phyloP scores from a whole-genome alignment of 768 basidiomycete species.

The Favolaschia claudopus region DNA sequence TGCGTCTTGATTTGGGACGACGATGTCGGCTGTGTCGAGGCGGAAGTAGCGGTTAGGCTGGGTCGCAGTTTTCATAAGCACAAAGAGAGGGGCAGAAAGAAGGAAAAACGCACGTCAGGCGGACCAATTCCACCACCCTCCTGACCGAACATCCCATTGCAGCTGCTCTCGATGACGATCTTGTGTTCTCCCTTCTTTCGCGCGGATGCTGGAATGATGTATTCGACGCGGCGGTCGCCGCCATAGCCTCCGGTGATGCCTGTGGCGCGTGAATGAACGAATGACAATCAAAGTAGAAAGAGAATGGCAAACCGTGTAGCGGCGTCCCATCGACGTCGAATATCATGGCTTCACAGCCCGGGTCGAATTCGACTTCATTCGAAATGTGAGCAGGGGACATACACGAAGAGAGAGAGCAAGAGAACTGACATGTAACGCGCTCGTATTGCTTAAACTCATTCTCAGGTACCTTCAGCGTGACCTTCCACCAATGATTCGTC shows the following conservation, averaged over 20 bases:
- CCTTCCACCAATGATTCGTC: constrained; percentile 98
- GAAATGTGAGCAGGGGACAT: background rate
- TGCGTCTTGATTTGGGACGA: constrained; percentile 87
- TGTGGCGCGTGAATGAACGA: constrained; percentile 33
- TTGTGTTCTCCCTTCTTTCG: constrained; percentile 67
- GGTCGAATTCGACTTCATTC: constrained; percentile 99
- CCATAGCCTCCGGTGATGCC: constrained; percentile 92
- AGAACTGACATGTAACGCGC: constrained; percentile 77
- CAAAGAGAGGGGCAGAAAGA: too few species aligned
- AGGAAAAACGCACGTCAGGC: constrained; percentile 77
- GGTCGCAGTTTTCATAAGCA: too few species aligned
- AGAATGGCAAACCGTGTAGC: constrained; percentile 66
- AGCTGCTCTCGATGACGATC: constrained; percentile 82
- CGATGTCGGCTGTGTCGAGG: constrained; percentile 88
- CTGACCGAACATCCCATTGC: constrained; percentile 98
- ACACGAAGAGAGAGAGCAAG: background rate
- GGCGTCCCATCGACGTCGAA: constrained; percentile 81
- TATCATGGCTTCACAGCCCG: constrained; percentile 95
- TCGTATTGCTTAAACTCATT: constrained; percentile 86
- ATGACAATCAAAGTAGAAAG: too few species aligned
- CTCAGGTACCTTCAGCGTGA: constrained; percentile 77
- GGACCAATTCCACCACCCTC: constrained; percentile 83
- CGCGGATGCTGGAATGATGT: constrained; percentile 81
- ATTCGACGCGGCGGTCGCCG: constrained; percentile 91
- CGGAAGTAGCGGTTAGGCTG: constrained; percentile 76